These are phyloP conservation scores for Aspergillus latus DNA, from an alignment of 2,329 filamentous ascomycete genomes.

Conservation along the genomic window DNA sequence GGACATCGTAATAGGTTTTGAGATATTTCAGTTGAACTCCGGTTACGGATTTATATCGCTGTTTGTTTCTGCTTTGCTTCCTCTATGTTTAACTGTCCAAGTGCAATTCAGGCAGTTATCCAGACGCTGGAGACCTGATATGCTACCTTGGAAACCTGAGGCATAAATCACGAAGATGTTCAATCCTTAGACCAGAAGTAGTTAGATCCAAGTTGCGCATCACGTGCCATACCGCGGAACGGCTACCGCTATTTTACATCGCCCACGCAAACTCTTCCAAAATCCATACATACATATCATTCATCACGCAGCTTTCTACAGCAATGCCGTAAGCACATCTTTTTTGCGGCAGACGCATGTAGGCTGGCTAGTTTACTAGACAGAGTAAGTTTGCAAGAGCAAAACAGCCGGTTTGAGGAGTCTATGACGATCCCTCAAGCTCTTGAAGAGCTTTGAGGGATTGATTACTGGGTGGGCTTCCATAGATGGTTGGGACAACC, in stretches of 20 bases:
- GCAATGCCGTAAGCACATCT: constrained; percentile 23
- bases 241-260: constrained; percentile 14
- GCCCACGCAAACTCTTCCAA: background rate
- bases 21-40: too few species aligned
- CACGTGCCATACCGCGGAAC: background rate
- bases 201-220: background rate
- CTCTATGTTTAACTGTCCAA: constrained; percentile 14
- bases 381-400: constrained; percentile 39
- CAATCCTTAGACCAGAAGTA: background rate
- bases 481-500: constrained; percentile 49
- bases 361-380: constrained; percentile 21
- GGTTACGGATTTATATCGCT: too few species aligned
- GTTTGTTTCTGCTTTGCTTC: too few species aligned
- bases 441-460: constrained; percentile 8
- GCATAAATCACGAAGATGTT: background rate
- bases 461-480: constrained; percentile 41
- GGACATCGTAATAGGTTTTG: too few species aligned
- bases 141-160: background rate
- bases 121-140: background rate
- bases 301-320: constrained; percentile 33
- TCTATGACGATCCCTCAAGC: constrained; percentile 33
- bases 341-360: constrained; percentile 28
- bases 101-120: constrained; percentile 17
- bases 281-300: constrained; percentile 19
- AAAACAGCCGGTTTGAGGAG: constrained; percentile 50